Evolutionary conservation across 352 stramenopile species (phyloP), one percentile per base, ranked within the genome.

Genomic region (Peronospora tabacina): DNA sequence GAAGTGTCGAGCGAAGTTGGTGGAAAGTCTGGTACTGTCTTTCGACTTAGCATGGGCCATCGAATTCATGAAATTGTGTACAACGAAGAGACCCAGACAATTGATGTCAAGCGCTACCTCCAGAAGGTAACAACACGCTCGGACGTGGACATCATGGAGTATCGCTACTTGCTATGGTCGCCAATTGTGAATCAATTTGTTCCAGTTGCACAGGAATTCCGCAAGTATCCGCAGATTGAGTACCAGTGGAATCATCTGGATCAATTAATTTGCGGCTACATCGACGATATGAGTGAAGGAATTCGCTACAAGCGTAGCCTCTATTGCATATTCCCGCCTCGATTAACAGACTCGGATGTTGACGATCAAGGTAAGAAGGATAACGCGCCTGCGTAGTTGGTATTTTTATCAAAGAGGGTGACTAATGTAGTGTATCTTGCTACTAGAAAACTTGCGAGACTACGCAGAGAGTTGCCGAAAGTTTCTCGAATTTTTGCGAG

Each of bases 221-320:
- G 77, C 58, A 88, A 91, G 64, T 90, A 90, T 39, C 80, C 77
- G 26, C 56, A 68, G 24, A 68, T 83, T 33, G 80, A 94, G 51
- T 87, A 94, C 61, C 64, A 82, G 36, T 94, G 83, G 83, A 94
- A 94, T 55, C 78, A 87, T 36, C 50, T 90, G 15, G 83, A 94
- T 47, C 79, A 91, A 48, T 57, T 94, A 22, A 85, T 94, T 16
- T 94, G 80, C 37, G 78, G 83, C 39, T 89, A 94, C 61, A 85
- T 84, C 17, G 83, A 91, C 51, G 73, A 88, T 28, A 94, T 94
- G 81, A 83, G 67, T 50, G 83, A 94, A 57, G 75, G 61, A 19
- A 88, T 85, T 30, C 80, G 82, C 17, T 90, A 88, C 50, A 89
- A 89, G 41, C 75, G 83, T 12, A 85, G 79, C 34, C 46, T 87